Conservation (phyloP, 345 rosid genomes). For the Excoecaria agallocha region DNA sequence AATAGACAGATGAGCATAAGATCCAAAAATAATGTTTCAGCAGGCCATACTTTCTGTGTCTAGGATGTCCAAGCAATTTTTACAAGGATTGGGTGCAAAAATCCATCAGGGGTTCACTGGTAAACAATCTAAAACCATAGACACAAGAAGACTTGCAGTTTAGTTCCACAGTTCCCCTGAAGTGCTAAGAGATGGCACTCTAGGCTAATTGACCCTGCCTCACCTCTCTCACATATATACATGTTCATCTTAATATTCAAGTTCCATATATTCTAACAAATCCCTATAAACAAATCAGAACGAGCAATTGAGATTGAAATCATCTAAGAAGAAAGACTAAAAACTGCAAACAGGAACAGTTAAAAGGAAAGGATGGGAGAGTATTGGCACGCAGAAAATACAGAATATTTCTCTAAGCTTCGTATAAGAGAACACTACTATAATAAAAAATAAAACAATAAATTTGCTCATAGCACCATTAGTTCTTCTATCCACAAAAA, state of each 20-base stretch:
- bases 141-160: neutral
- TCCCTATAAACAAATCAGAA: no score
- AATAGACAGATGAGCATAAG: neutral
- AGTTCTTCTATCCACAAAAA: no score
- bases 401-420: neutral
- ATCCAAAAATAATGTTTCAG: neutral
- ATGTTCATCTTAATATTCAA: no score
- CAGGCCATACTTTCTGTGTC: neutral
- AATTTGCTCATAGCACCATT: neutral
- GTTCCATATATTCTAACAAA: no score
- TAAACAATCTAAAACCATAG: neutral
- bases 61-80: neutral
- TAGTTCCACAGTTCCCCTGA: neutral
- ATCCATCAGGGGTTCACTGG: neutral
- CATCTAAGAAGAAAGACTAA: no score
- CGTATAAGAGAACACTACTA: neutral
- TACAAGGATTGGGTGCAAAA: no score
- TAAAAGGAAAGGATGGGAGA: neutral
- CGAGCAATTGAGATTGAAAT: no score
- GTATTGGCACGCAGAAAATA: neutral
- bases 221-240: no score
- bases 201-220: no score
- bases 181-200: neutral
- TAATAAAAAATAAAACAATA: neutral
- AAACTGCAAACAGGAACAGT: no score